A percentile compares a stretch with the other conserved stretches of the same genome.
These are phyloP conservation scores for Terfezia boudieri DNA, from an alignment of 495 filamentous ascomycete species.

Conservation along the genomic window DNA sequence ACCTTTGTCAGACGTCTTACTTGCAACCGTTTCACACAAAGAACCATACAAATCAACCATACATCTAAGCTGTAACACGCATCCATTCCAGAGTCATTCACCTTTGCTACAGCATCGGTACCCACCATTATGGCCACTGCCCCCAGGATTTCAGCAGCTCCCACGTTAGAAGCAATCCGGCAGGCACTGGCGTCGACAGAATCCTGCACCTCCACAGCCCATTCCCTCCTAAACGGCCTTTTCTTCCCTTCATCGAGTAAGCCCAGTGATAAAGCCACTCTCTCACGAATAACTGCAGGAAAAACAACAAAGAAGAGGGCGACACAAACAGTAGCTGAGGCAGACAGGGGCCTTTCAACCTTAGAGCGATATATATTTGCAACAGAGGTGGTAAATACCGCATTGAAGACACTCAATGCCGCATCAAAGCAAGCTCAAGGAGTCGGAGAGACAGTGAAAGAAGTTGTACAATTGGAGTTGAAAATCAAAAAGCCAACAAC, in stretches of 20 bases:
- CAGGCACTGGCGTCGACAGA: constrained; percentile 7
- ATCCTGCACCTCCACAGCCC: constrained; percentile 7
- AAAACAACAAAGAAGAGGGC: background rate
- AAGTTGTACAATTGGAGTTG: background rate
- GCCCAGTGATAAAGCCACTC: background rate
- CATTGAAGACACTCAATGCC: constrained; percentile 50
- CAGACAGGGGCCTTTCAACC: background rate
- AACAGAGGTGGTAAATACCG: constrained; percentile 59
- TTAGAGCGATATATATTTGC: constrained; percentile 32
- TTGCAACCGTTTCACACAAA: too few relatives aligned
- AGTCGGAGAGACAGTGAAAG: background rate
- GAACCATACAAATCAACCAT: too few relatives aligned
- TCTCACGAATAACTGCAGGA: background rate
- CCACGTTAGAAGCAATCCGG: constrained; percentile 10
- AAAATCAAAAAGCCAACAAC: constrained; percentile 1
- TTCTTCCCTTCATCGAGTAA: constrained; percentile 35
- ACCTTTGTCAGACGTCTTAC: too few relatives aligned
- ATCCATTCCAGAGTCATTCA: too few relatives aligned
- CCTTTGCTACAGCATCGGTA: too few relatives aligned
- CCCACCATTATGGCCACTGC: background rate
- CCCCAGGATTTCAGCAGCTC: background rate
- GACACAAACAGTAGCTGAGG: background rate
- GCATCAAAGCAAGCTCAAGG: constrained; percentile 32
- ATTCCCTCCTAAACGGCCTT: constrained; percentile 15
- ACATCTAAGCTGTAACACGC: too few relatives aligned